Conservation (phyloP, 2,329 filamentous ascomycete genomes). For the Ilyonectria destructans region DNA sequence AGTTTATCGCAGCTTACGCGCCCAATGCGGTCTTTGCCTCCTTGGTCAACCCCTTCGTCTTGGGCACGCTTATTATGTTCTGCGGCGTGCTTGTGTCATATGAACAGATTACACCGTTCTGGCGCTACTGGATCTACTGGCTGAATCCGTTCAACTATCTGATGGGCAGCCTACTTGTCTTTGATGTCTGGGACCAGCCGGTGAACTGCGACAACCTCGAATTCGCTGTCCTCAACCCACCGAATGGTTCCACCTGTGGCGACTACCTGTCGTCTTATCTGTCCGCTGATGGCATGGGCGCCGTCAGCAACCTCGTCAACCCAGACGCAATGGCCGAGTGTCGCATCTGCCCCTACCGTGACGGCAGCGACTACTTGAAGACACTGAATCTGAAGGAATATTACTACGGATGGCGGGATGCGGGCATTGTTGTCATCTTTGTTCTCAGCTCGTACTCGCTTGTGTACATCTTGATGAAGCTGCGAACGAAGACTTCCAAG, state of each 20-base stretch:
- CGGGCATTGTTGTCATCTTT: conserved; percentile 72
- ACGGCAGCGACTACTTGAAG: conserved; percentile 72
- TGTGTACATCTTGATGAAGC: conserved; percentile 64
- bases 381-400: conserved; percentile 74
- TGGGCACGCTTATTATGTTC: conserved; percentile 76
- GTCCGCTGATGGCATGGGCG: conserved; percentile 57
- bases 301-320: conserved; percentile 69
- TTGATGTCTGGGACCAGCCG: conserved; percentile 60
- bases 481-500: conserved; percentile 65
- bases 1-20: conserved; percentile 71
- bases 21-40: conserved; percentile 74
- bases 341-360: conserved; percentile 72
- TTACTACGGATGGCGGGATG: conserved; percentile 78
- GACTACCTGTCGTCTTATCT: conserved; percentile 72
- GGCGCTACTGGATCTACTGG: conserved; percentile 77
- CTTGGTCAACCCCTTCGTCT: conserved; percentile 70
- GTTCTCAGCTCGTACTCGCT: conserved; percentile 67
- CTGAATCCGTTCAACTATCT: conserved; percentile 76
- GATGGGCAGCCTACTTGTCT: conserved; percentile 70
- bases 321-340: conserved; percentile 71
- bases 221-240: conserved; percentile 67
- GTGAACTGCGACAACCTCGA: conserved; percentile 65
- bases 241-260: conserved; percentile 68
- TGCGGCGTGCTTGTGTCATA: conserved; percentile 84
- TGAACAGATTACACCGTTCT: conserved; percentile 75